These are phyloP conservation scores for Wilcoxina mikolae DNA, from an alignment of 495 filamentous ascomycete genomes.

Conservation along the genomic window DNA sequence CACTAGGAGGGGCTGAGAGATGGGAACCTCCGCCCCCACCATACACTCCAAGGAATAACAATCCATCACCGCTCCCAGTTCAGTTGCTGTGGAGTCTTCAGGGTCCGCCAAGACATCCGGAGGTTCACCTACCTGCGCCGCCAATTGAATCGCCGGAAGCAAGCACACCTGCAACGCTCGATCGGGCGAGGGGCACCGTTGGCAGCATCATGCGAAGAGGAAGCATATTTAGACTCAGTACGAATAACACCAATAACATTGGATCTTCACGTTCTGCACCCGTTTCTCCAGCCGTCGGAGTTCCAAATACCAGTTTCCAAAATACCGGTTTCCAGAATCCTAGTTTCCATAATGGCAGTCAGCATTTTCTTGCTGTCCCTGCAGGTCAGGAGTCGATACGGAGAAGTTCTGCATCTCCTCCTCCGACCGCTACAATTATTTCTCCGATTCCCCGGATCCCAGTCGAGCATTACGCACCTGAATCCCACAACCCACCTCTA, in stretches of 20 bases:
- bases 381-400: background rate
- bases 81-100: constrained; percentile 28
- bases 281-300: constrained; percentile 17
- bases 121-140: background rate
- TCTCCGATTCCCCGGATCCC: constrained; percentile 2
- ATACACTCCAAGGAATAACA: constrained; percentile 57
- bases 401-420: background rate
- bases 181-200: constrained; percentile 9
- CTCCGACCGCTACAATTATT: background rate
- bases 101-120: constrained; percentile 16
- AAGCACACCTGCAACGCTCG: background rate
- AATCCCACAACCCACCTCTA: background rate
- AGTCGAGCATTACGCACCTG: constrained; percentile 12
- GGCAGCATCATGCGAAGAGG: constrained; percentile 17
- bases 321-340: no score
- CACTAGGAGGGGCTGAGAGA: constrained; percentile 65
- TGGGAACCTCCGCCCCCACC: constrained; percentile 91
- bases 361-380: background rate
- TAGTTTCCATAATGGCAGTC: no score
- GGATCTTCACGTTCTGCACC: constrained; percentile 19
- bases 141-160: background rate
- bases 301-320: background rate
- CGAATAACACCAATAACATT: constrained; percentile 9
- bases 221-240: constrained; percentile 7
- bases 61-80: constrained; percentile 34